Base-by-base conservation (phyloP, 2,329 filamentous ascomycete species). In the Claviceps sp. region DNA sequence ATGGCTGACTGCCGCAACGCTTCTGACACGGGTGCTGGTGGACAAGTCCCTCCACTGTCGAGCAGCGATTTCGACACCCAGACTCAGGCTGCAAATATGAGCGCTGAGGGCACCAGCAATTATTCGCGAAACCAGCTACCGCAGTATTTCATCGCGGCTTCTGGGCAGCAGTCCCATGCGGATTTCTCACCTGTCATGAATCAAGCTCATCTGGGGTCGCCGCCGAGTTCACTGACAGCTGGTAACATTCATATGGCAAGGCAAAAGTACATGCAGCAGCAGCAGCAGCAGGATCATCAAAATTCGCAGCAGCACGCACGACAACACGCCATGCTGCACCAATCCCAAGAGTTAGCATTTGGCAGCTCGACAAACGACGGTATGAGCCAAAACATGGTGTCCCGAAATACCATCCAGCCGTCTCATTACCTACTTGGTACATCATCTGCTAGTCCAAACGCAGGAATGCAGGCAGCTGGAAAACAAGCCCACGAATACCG, bases 261-360 rank as follows among this genome's bases (percentile, higher is more conserved):
- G 26, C 47, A 50, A 13, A 48, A 38, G 24, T 50, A 53, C 22
- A 50, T 42, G 22, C 52, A 53, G 30, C 52, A 40, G n/a, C 48
- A 50, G 30, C 44, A 47, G 9, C 45, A 47, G 8, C 26, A 47
- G 6, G 11, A 47, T 1, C 45, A 47, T 5, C 45, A 47, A 9
- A 45, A 22, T 16, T 30, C 38, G 6, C 49, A 37, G 11, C 49
- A 46, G 18, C 49, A 51, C 30, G 5, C 49, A 46, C 47, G 40
- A 2, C 47, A 24, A 24, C 47, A 36, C 9, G 18, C 48, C 18
- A 43, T 42, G 48, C 40, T 43, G n/a, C 40, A 43, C 40, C 26
- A 20, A 7, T 20, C 37, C 18, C 52, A 37, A 38, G 48, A 50
- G 1, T 47, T 50, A 37, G 24, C 36, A n/a, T 47, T 49, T 18